A percentile compares a stretch with the other conserved stretches of the same genome.
Conservation (phyloP, 2,329 filamentous ascomycete genomes). For the Hypomyces perniciosus region DNA sequence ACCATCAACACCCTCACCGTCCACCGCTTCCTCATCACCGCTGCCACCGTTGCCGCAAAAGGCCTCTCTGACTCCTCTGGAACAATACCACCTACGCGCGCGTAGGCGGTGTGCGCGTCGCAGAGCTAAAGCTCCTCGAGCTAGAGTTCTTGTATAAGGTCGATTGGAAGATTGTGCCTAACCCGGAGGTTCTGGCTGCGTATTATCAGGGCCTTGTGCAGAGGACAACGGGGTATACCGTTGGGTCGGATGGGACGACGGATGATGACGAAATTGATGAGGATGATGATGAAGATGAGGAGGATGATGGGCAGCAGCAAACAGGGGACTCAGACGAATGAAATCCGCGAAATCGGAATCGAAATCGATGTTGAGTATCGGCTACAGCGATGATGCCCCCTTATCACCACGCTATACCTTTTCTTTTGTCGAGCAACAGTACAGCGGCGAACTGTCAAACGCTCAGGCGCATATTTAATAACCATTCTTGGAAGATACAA, state of each 20-base stretch:
- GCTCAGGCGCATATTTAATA: too few species aligned
- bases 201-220: conserved; percentile 87
- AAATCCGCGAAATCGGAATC: too few species aligned
- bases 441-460: too few species aligned
- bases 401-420: too few species aligned
- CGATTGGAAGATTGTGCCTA: conserved; percentile 95
- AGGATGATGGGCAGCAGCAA: conserved; percentile 11
- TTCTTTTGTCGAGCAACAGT: too few species aligned
- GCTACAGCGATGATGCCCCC: too few species aligned
- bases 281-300: conserved; percentile 18
- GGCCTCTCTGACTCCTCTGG: conserved; percentile 93
- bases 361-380: too few species aligned
- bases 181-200: conserved; percentile 85
- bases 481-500: too few species aligned
- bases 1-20: conserved; percentile 95
- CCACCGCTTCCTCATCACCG: conserved; percentile 93
- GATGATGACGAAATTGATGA: too few species aligned
- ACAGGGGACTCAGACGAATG: too few species aligned
- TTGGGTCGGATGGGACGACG: conserved; percentile 37
- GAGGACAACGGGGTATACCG: conserved; percentile 49
- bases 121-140: conserved; percentile 84
- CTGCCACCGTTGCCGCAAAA: conserved; percentile 91
- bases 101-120: conserved; percentile 85
- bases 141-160: conserved; percentile 88
- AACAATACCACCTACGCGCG: conserved; percentile 95